A percentile compares a stretch with the other conserved stretches of the same genome.
Conservation (phyloP, 805 yeast species). For the Lipomyces kockii region DNA sequence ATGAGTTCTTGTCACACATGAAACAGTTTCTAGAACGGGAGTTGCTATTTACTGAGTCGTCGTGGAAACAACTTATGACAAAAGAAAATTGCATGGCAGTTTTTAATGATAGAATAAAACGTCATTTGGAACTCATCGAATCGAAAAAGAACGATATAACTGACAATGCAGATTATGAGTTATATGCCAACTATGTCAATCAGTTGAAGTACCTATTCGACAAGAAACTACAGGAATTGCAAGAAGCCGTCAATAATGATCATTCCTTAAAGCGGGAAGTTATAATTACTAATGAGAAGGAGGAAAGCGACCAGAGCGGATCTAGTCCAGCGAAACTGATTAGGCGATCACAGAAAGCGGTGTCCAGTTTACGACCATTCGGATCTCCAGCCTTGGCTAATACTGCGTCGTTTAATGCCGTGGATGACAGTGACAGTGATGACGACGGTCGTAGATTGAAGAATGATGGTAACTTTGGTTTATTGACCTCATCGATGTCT, state of each 20-base stretch:
- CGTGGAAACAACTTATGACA: constrained; percentile 16
- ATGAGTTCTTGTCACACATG: constrained; percentile 10
- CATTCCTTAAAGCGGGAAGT: not conserved
- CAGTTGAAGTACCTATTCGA: constrained; percentile 8
- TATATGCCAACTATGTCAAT: constrained; percentile 2
- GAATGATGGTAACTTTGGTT: not conserved
- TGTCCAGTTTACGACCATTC: constrained; percentile 24
- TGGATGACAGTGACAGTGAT: constrained; percentile 21
- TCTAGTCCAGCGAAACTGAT: not conserved
- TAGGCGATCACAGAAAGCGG: constrained; percentile 20
- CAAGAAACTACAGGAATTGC: not conserved
- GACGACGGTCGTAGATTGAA: not conserved
- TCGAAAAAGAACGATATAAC: not conserved
- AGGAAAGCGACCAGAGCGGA: constrained; percentile 1
- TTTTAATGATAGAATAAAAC: constrained; percentile 7
- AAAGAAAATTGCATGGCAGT: not conserved
- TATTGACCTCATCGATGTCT: not conserved
- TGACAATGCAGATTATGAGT: constrained; percentile 5
- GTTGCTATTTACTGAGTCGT: constrained; percentile 8
- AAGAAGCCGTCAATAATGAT: not conserved
- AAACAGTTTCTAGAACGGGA: constrained; percentile 13
- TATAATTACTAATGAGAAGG: constrained; percentile 31
- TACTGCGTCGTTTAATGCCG: not conserved
- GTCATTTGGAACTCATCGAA: constrained; percentile 2
- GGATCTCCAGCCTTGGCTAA: constrained; percentile 17